Conservation (phyloP, 306 rosid genomes). For the Cicer cuneatum region DNA sequence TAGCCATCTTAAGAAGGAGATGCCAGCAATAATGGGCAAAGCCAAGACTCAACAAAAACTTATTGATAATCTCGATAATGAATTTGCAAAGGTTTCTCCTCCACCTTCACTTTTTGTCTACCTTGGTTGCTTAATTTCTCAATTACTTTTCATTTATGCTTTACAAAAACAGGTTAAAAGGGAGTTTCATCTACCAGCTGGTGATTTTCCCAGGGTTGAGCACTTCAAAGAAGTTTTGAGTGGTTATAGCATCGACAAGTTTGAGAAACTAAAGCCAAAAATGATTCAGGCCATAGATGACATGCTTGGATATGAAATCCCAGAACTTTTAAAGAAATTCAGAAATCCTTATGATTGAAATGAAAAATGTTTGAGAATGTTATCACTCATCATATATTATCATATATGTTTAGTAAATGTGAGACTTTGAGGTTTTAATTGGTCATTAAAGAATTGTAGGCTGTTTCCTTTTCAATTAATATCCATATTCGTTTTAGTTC, state of each 20-base stretch:
- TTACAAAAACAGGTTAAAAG: slow-evolving; percentile 69
- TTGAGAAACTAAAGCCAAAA: slow-evolving; percentile 87
- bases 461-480: slow-evolving; percentile 26
- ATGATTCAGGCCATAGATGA: slow-evolving; percentile 89
- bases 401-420: neutral
- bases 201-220: slow-evolving; percentile 86
- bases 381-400: neutral
- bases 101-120: neutral
- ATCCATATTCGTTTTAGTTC: neutral
- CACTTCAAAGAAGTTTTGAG: slow-evolving; percentile 66
- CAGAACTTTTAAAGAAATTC: slow-evolving; percentile 83
- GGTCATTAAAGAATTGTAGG: neutral
- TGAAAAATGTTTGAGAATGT: neutral
- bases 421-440: slow-evolving; percentile 14
- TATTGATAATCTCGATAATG: slow-evolving; percentile 71
- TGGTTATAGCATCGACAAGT: slow-evolving; percentile 77
- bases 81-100: slow-evolving; percentile 72
- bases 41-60: slow-evolving; percentile 88
- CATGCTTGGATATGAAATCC: slow-evolving; percentile 95
- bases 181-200: slow-evolving; percentile 83
- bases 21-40: slow-evolving; percentile 95
- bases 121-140: slow-evolving; percentile 14
- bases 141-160: slow-evolving; percentile 1
- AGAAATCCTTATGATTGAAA: slow-evolving; percentile 79
- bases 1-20: slow-evolving; percentile 88